A percentile compares a stretch with the other conserved stretches of the same genome.
Evolutionary conservation across 2,329 filamentous ascomycete genomes (phyloP).

Genomic region (Fusarium poae): DNA sequence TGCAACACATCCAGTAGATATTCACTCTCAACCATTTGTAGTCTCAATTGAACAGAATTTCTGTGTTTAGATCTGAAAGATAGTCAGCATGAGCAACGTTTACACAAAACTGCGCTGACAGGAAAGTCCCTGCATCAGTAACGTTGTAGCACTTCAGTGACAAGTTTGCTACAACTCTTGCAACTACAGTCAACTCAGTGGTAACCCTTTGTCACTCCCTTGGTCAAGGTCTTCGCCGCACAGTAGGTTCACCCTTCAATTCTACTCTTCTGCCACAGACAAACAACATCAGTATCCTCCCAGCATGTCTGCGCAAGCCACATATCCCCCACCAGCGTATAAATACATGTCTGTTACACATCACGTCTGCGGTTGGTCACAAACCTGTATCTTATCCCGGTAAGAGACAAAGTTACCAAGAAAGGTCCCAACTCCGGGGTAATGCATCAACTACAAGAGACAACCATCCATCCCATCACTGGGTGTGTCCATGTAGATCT

Average conservation of each 20-base stretch:
- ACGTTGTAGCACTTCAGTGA: not conserved
- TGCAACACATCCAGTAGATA: not conserved
- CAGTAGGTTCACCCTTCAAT: too few species aligned
- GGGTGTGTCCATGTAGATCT: not conserved
- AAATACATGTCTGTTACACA: not conserved
- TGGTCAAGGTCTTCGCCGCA: not conserved
- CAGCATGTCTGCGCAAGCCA: slow-evolving; percentile 1
- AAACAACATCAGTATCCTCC: not conserved
- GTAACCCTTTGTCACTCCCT: not conserved
- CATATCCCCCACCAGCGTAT: not conserved
- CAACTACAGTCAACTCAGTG: not conserved
- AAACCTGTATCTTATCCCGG: not conserved
- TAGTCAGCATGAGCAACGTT: not conserved
- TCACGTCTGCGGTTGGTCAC: not conserved
- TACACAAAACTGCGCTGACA: not conserved
- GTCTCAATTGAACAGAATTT: not conserved
- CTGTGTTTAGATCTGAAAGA: not conserved
- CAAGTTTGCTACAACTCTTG: not conserved
- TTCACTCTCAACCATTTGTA: not conserved
- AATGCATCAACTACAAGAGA: not conserved
- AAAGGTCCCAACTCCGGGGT: slow-evolving; percentile 15
- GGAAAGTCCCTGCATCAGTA: not conserved
- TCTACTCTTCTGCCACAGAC: not conserved
- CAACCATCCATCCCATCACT: slow-evolving; percentile 1
- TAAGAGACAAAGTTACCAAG: slow-evolving; percentile 8